Evolutionary conservation across 352 stramenopile species (phyloP).

Genomic region (Phytophthora pini): DNA sequence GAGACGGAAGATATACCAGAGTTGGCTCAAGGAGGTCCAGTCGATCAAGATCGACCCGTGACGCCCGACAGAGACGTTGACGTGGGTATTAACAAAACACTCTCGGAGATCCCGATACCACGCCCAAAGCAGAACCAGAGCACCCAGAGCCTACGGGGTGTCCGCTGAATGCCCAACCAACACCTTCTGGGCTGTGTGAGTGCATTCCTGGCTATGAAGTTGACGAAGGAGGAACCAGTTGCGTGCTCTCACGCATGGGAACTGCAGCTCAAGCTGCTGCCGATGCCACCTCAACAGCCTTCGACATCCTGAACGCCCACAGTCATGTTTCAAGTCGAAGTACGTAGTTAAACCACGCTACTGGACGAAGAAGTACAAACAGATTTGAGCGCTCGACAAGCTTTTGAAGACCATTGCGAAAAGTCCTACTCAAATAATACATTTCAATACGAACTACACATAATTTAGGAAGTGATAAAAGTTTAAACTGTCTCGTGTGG

Average conservation of each 20-base stretch:
- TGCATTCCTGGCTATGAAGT: conserved; percentile 46
- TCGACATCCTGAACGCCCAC: conserved; percentile 24
- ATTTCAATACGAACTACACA: too few species aligned
- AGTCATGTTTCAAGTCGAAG: conserved; percentile 20
- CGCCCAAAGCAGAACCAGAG: conserved; percentile 5
- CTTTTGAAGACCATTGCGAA: too few species aligned
- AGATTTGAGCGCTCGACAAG: too few species aligned
- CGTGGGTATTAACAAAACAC: background rate
- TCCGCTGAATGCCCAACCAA: conserved; percentile 40
- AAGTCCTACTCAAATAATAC: too few species aligned
- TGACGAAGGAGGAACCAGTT: conserved; percentile 33
- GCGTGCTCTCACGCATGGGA: conserved; percentile 36
- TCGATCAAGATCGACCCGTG: background rate
- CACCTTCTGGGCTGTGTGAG: conserved; percentile 47
- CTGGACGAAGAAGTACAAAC: too few species aligned
- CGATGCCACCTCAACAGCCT: conserved; percentile 11
- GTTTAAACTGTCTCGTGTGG: too few species aligned
- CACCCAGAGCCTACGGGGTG: conserved; percentile 22
- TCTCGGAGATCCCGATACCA: background rate
- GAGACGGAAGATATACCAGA: background rate
- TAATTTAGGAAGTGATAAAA: too few species aligned
- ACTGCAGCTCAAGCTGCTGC: conserved; percentile 22
- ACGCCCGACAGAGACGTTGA: conserved; percentile 1
- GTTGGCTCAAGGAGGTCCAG: background rate
- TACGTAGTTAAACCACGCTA: background rate